Percentiles rank a stretch among this genome's conserved stretches.
These are phyloP conservation scores for Suillus subluteus DNA, from an alignment of 768 basidiomycete genomes.

Conservation along the genomic window DNA sequence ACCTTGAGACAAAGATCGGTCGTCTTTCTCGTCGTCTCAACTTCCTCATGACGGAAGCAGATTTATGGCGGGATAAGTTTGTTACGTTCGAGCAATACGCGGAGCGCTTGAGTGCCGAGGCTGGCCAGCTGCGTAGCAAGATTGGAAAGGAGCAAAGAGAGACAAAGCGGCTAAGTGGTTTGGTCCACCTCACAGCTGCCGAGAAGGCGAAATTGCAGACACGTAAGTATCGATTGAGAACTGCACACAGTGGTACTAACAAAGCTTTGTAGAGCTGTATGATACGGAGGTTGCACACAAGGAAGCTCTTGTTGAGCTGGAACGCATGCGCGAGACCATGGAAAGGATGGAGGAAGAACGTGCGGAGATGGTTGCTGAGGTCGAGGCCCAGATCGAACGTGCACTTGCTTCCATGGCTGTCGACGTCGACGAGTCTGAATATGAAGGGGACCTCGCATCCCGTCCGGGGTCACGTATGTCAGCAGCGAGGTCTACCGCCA, in stretches of 20 bases:
- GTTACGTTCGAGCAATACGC: conserved; percentile 94
- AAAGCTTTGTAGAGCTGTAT: conserved; percentile 58
- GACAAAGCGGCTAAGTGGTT: conserved; percentile 80
- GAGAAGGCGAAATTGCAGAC: conserved; percentile 80
- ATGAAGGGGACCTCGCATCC: conserved; percentile 56
- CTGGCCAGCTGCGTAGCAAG: conserved; percentile 80
- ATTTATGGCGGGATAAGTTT: conserved; percentile 92
- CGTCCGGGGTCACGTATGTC: conserved; percentile 72
- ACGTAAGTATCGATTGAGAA: conserved; percentile 53
- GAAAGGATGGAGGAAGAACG: conserved; percentile 88
- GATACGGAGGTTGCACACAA: conserved; percentile 84
- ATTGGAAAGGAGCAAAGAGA: conserved; percentile 92
- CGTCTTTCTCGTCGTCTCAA: conserved; percentile 83
- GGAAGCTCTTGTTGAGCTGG: conserved; percentile 79
- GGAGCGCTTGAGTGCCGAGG: conserved; percentile 86
- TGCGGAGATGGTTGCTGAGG: conserved; percentile 89
- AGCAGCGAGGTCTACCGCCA: conserved; percentile 46
- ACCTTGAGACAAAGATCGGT: conserved; percentile 92
- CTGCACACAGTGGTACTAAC: not conserved
- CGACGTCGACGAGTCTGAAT: conserved; percentile 74
- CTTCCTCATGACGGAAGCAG: conserved; percentile 90
- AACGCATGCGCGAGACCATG: conserved; percentile 83
- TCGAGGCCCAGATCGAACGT: conserved; percentile 88
- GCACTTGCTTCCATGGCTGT: conserved; percentile 86
- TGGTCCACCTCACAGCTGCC: conserved; percentile 74